phyloP scores from a whole-genome alignment of 176 grass and related monocot genomes.

The Dactylis glomerata region DNA sequence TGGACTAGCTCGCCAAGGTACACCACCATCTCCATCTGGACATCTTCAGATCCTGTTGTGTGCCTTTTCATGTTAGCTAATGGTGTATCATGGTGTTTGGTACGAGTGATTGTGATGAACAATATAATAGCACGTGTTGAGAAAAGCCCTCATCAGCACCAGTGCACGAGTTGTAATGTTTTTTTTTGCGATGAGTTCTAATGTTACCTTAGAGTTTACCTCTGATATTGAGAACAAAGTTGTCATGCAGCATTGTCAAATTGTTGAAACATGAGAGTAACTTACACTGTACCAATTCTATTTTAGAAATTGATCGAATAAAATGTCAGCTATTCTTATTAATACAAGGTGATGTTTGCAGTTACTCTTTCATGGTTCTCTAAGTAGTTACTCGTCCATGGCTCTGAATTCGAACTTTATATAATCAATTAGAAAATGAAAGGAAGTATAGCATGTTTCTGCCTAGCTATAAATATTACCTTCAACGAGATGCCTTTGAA shows the following conservation, averaged over 20 bases:
- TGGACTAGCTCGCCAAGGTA: slow-evolving; percentile 79
- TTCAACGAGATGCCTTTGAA: slow-evolving; percentile 76
- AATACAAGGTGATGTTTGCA: background rate
- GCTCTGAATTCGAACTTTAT: background rate
- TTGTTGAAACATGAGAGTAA: background rate
- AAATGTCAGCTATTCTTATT: slow-evolving; percentile 4
- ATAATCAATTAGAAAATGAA: background rate
- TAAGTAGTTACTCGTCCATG: background rate
- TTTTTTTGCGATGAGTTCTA: no score
- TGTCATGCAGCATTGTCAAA: background rate
- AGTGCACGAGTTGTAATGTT: background rate
- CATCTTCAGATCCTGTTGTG: slow-evolving; percentile 69
- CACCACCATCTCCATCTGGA: slow-evolving; percentile 88
- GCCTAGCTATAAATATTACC: slow-evolving; percentile 39
- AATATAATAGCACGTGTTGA: background rate
- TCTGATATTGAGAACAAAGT: background rate
- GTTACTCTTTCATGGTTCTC: background rate
- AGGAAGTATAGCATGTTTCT: background rate
- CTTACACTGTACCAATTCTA: background rate
- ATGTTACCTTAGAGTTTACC: background rate
- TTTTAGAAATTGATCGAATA: background rate
- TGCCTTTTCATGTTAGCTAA: slow-evolving; percentile 28
- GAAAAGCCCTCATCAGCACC: background rate
- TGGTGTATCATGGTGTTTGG: background rate
- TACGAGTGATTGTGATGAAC: background rate